These are phyloP conservation scores for Mortierella sp. DNA, from an alignment of 371 early-diverging fungal genomes.

Conservation along the genomic window DNA sequence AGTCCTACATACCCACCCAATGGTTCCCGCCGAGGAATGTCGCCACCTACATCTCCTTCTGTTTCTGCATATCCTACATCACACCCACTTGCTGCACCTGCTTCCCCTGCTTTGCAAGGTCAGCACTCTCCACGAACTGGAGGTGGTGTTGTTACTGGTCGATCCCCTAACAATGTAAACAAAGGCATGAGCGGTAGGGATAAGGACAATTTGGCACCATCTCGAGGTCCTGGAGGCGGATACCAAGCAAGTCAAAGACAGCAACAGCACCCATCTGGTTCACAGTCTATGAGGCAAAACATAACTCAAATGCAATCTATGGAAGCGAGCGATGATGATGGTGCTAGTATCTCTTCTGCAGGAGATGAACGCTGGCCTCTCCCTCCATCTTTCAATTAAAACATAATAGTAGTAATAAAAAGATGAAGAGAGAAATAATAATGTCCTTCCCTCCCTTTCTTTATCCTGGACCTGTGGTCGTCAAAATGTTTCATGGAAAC, in stretches of 20 bases:
- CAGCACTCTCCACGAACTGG: conserved; percentile 14
- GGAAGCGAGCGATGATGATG: conserved; percentile 12
- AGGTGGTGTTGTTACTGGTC: conserved; percentile 19
- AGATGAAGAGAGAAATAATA: neutral
- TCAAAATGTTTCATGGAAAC: too few relatives aligned
- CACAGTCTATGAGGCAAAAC: neutral
- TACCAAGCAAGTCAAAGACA: conserved; percentile 20
- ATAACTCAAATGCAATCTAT: neutral
- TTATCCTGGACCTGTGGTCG: too few relatives aligned
- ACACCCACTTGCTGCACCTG: conserved; percentile 3
- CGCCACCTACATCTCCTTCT: conserved; percentile 12
- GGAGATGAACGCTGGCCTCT: conserved; percentile 37
- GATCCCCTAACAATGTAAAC: neutral
- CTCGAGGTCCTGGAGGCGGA: conserved; percentile 38
- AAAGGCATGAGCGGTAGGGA: conserved; percentile 8
- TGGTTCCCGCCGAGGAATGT: neutral
- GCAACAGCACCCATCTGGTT: neutral
- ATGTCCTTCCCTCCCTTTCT: neutral
- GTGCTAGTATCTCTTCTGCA: conserved; percentile 24
- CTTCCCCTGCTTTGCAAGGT: conserved; percentile 3
- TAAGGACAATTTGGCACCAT: conserved; percentile 9
- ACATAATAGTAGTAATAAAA: neutral
- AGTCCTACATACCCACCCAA: conserved; percentile 1
- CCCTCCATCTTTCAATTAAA: conserved; percentile 35
- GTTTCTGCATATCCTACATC: neutral